phyloP scores from a whole-genome alignment of 306 rosid genomes.

The Acacia confusa region DNA sequence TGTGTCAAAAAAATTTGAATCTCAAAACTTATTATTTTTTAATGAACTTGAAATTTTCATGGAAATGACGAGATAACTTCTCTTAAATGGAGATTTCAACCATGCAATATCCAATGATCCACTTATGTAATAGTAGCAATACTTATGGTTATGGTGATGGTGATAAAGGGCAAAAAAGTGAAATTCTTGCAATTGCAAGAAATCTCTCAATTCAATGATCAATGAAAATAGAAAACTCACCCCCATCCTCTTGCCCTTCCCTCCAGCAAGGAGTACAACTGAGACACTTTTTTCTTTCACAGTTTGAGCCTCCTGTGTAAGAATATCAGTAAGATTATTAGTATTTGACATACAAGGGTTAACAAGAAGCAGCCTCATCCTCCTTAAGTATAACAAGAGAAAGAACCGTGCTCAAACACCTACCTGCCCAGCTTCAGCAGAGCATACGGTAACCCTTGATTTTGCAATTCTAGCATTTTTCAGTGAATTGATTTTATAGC shows the following conservation, averaged over 20 bases:
- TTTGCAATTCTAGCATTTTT: conserved; percentile 29
- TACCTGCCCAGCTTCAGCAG: conserved; percentile 9
- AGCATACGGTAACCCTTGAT: conserved; percentile 19
- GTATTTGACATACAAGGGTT: background rate
- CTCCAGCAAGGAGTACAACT: conserved; percentile 69
- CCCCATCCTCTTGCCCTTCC: conserved; percentile 73
- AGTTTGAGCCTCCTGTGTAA: conserved; percentile 30
- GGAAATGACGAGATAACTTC: background rate
- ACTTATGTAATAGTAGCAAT: background rate
- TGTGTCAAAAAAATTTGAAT: background rate
- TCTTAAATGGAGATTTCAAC: background rate
- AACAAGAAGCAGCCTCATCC: background rate
- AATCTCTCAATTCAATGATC: background rate
- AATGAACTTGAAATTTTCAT: background rate
- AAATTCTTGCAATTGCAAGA: background rate
- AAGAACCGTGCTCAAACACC: background rate
- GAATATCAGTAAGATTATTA: background rate
- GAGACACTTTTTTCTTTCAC: conserved; percentile 60
- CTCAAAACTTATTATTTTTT: background rate
- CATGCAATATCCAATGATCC: background rate
- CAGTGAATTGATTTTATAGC: conserved; percentile 30
- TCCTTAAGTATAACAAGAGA: background rate
- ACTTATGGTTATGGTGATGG: background rate
- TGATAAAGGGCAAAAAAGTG: background rate
- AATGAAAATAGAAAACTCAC: conserved; percentile 39